A percentile compares a stretch with the other conserved stretches of the same genome.
phyloP scores from a whole-genome alignment of 805 yeast genomes.

The Hanseniaspora nectarophila region DNA sequence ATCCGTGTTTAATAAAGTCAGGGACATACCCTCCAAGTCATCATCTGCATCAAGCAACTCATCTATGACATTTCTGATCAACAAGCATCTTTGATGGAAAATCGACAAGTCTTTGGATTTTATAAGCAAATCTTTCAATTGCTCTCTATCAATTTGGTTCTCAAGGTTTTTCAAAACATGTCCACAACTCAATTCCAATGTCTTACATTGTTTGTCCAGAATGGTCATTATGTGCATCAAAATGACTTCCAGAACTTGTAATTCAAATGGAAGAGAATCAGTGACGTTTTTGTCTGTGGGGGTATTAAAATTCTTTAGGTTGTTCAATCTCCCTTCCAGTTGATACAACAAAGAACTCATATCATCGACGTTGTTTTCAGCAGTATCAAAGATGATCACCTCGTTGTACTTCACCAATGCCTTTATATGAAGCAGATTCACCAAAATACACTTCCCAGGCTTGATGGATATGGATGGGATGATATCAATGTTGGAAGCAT shows the following conservation, averaged over 20 bases:
- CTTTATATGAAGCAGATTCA: slow-evolving; percentile 75
- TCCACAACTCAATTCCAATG: slow-evolving; percentile 48
- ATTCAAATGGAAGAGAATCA: slow-evolving; percentile 51
- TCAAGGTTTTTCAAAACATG: slow-evolving; percentile 58
- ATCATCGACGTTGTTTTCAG: slow-evolving; percentile 43
- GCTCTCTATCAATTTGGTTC: slow-evolving; percentile 63
- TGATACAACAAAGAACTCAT: slow-evolving; percentile 71
- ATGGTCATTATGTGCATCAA: slow-evolving; percentile 68
- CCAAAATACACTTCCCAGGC: slow-evolving; percentile 56
- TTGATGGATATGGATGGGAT: slow-evolving; percentile 83
- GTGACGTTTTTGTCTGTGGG: slow-evolving; percentile 22
- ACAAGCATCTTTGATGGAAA: slow-evolving; percentile 60
- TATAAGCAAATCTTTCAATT: slow-evolving; percentile 58
- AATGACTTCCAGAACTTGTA: slow-evolving; percentile 71
- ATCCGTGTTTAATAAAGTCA: slow-evolving; percentile 32
- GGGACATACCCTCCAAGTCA: slow-evolving; percentile 67
- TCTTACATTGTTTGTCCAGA: slow-evolving; percentile 61
- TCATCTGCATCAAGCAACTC: slow-evolving; percentile 80
- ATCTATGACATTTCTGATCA: slow-evolving; percentile 71
- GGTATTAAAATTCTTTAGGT: not conserved
- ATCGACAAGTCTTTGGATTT: slow-evolving; percentile 58
- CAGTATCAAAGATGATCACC: slow-evolving; percentile 71
- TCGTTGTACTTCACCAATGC: slow-evolving; percentile 73
- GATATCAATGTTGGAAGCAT: slow-evolving; percentile 59
- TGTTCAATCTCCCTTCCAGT: slow-evolving; percentile 46